Base-by-base conservation (phyloP, 2,329 filamentous ascomycete genomes). In the Cercospora nicotianae region DNA sequence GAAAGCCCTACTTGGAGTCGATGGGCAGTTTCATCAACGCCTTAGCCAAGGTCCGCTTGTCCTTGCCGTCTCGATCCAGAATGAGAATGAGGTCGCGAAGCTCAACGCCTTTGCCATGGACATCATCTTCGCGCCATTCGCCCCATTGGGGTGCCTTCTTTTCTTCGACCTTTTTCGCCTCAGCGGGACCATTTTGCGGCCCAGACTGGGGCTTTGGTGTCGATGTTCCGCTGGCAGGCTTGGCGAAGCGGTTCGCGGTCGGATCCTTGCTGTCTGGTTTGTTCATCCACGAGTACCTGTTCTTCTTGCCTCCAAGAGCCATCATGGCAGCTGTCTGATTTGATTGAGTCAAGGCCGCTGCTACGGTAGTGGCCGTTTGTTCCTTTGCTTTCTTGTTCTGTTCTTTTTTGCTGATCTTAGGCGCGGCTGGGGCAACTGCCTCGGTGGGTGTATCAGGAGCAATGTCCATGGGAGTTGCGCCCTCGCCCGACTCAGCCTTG, bases 391-490 rank as follows among this genome's bases (percentile, higher is more conserved):
- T 86, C 71, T 89, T 91, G 79, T 90, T 92, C 77, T 90, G 85
- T 78, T 97, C 93, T 81, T 97, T 97, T 84, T 97, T 97, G 4
- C 90, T 91, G 62, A 92, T 85, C 78, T 93, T 94, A 72, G 82
- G 87, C 75, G 71, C 88, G n/a, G 69, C 67, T n/a, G 71, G 61
- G 20, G 70, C 63, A 18, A 72, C 69, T 78, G 68, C 79, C 6
- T 77, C 77, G 12, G 36, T 76, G 9, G 74, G 71, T 13, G 74
- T 74, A 45, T 74, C 72, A 16, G 39, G 76, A 12, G 75, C 70
- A 13, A 75, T 73, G 28, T 73, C 72, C 12, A 77, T 72, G n/a
- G 69, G 60, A 28, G 63, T 66, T 42, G 42, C 62, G 61, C 65
- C 70, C n/a, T 63, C 66, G n/a, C 69, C 70, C n/a, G 72, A 70